Conservation (phyloP, 768 basidiomycete genomes). For the Trichaptum fuscoviolaceum region DNA sequence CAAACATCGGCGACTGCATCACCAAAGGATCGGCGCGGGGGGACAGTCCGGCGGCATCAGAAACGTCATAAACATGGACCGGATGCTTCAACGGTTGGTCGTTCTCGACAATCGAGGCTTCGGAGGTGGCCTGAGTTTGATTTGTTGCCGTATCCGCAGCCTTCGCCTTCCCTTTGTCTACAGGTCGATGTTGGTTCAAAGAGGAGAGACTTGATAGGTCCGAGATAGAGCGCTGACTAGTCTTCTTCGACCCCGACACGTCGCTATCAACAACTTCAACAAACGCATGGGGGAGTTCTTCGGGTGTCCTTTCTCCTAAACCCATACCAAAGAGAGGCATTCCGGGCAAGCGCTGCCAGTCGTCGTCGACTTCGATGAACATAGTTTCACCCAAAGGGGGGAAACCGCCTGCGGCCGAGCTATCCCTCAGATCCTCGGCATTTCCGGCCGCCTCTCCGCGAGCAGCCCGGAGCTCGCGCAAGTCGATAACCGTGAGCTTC, state of each 20-base stretch:
- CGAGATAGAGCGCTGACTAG: slow-evolving; percentile 21
- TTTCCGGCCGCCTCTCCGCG: neutral
- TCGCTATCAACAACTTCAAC: slow-evolving; percentile 52
- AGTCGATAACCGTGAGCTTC: slow-evolving; percentile 62
- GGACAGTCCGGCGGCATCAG: slow-evolving; percentile 17
- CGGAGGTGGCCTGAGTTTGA: slow-evolving; percentile 26
- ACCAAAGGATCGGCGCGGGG: neutral
- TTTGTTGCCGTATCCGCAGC: slow-evolving; percentile 30
- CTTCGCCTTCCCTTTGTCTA: slow-evolving; percentile 49
- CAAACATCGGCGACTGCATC: neutral
- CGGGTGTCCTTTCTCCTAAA: slow-evolving; percentile 6
- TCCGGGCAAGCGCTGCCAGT: slow-evolving; percentile 57
- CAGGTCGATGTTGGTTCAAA: slow-evolving; percentile 12
- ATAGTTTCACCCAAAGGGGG: slow-evolving; percentile 12
- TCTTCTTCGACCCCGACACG: slow-evolving; percentile 15
- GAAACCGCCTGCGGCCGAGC: slow-evolving; percentile 2
- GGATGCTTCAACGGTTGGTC: slow-evolving; percentile 51
- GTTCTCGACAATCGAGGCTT: slow-evolving; percentile 33
- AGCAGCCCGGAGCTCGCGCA: slow-evolving; percentile 32
- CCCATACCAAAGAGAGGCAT: slow-evolving; percentile 16
- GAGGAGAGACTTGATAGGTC: slow-evolving; percentile 25
- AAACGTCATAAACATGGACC: slow-evolving; percentile 52
- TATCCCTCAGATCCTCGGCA: neutral
- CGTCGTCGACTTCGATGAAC: slow-evolving; percentile 45
- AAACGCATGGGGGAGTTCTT: slow-evolving; percentile 54